Evolutionary conservation across 129 eudicot species (phyloP), one percentile per base, ranked within the genome.

Genomic region (Ambrosia trifida): DNA sequence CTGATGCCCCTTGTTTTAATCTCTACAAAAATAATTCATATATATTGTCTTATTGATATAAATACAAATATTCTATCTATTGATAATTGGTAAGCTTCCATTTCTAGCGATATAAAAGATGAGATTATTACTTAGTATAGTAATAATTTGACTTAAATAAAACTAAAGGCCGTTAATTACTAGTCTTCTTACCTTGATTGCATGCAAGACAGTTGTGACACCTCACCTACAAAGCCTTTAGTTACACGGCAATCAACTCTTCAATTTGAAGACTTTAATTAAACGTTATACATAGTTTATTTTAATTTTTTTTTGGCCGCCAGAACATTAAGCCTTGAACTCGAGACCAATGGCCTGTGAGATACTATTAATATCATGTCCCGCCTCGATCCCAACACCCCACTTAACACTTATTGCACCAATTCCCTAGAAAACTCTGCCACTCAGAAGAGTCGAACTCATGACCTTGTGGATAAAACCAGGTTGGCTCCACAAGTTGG

Each of bases 191-290:
- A 52, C 64, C 78, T 60, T 54, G 44, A 54, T 14, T 30, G 16
- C 13, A 51, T 64, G 30, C 60, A 74, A 74, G 64, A 74, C 64
- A 73, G 46, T 32, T 64, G 66, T 65, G 57, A 74, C 24, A 74
- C 56, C 38, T 8, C 32, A 71, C 44, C 40, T 10, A 24, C 8
- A 45, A 49, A 63, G 52, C 32, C 54, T 74, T 74, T 64, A 24
- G 43, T 57, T 41, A 45, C 19, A n/a, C 53, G 50, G 36, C 58
- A 41, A 63, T 66, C 44, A 50, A 74, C 51, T 7, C 64, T 53
- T 53, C 7, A 51, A 41, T 49, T 35, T 41, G 31, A 33, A n/a
- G 11, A 43, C 51, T 32, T 36, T 16, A 53, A 35, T 49, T 52
- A 51, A 33, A 5, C 44, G 11, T 40, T 40, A 40, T 40, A 8